Evolutionary conservation across 2,329 filamentous ascomycete genomes (phyloP), one percentile per base, ranked within the genome.

Genomic region (Knufia petricola): DNA sequence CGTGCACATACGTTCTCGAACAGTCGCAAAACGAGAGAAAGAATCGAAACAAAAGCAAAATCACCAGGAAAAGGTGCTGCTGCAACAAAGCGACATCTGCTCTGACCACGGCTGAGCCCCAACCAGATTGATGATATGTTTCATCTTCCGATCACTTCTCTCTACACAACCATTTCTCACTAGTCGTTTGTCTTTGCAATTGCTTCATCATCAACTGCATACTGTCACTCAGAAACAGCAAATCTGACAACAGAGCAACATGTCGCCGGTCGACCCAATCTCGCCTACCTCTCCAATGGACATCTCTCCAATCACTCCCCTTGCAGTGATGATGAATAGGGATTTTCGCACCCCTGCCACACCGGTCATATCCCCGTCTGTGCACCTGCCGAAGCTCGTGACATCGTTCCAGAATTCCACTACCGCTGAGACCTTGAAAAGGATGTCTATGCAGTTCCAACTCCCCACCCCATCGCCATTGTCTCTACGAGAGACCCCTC

Each of bases 241-340:
- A n/a, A 39, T 4, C 30, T 13, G 17, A 4, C 19, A 21, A 19
- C 15, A 24, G 36, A 26, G 8, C 19, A 39, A 3, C 13, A 47
- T 47, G 44, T 39, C 44, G n/a, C 44, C 44, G n/a, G 34, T 39
- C 24, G 31, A 38, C n/a, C 44, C 44, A 17, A 24, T 38, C 12
- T 47, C 44, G 15, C 44, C 32, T n/a, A 3, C 13, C 3, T 47
- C 44, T 13, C 23, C 44, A 8, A 47, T 47, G 32, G 44, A 47
- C 20, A 30, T 39, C 17, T 47, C 44, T n/a, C 44, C 44, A 17
- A 39, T 19, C 12, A 38, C 32, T 38, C 44, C 32, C n/a, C 15
- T 24, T 12, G 17, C 23, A 12, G 17, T 21, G 8, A 4, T 19
- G n/a, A 37, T 15, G 20, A 21, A 36, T 3, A 10, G 15, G 17